Percentiles rank a stretch among this genome's conserved stretches.
phyloP scores from a whole-genome alignment of 2,329 filamentous ascomycete species.

The Stachybotrys echinatus region DNA sequence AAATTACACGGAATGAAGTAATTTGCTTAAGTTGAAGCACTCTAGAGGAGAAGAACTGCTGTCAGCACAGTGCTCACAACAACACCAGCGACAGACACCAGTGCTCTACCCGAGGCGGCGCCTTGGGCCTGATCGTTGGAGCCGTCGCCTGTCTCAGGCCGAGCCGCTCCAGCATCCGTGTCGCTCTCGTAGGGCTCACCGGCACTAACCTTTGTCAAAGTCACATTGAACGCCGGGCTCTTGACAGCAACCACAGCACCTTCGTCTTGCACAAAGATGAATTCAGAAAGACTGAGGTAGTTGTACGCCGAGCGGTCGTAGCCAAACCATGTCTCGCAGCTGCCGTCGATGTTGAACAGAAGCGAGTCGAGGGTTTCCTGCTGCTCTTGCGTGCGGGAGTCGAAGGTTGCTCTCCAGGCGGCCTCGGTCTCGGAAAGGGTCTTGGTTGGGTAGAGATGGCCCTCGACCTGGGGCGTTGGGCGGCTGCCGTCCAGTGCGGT shows the following conservation, averaged over 20 bases:
- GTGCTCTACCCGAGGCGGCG: too few species aligned
- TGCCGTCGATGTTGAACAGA: constrained; percentile 20
- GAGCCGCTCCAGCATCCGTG: too few species aligned
- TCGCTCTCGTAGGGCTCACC: too few species aligned
- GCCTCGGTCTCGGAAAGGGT: constrained; percentile 11
- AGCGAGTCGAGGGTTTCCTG: constrained; percentile 12
- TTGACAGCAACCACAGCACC: constrained; percentile 10
- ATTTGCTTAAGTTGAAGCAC: too few species aligned
- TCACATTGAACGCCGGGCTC: constrained; percentile 19
- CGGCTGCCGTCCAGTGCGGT: constrained; percentile 6
- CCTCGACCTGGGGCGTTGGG: constrained; percentile 11
- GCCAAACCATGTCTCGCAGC: constrained; percentile 24
- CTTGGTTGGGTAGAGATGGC: constrained; percentile 23
- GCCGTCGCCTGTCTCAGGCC: too few species aligned
- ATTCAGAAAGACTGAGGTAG: constrained; percentile 22
- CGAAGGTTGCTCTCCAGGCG: constrained; percentile 27
- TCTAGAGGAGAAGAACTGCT: too few species aligned
- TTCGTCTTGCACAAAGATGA: constrained; percentile 15
- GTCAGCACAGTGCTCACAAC: too few species aligned
- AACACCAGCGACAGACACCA: too few species aligned
- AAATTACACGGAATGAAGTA: too few species aligned
- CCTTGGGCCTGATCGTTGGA: too few species aligned
- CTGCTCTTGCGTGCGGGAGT: constrained; percentile 11
- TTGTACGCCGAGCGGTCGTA: constrained; percentile 26
- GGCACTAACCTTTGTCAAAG: constrained; percentile 18